phyloP scores from a whole-genome alignment of 2,329 filamentous ascomycete genomes.

The Trichoderma afroharzianum region DNA sequence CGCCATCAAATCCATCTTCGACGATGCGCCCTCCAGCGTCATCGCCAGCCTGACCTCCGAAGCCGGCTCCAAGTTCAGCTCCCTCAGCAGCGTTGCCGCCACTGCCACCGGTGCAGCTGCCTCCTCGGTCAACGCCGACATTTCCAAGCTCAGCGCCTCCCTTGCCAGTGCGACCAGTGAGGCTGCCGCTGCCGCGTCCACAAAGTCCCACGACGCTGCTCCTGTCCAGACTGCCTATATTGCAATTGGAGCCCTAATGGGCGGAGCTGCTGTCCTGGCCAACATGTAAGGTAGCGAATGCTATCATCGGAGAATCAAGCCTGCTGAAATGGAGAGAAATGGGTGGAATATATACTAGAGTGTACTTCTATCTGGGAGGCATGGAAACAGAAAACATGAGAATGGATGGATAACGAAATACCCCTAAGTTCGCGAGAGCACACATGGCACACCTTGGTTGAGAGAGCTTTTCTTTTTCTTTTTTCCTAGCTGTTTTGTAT shows the following conservation, averaged over 20 bases:
- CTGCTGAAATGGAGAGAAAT: background rate
- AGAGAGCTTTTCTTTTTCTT: background rate
- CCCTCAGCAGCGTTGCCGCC: slow-evolving; percentile 22
- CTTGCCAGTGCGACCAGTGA: slow-evolving; percentile 20
- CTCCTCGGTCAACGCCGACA: slow-evolving; percentile 24
- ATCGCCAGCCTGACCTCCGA: slow-evolving; percentile 21
- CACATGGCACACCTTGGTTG: background rate
- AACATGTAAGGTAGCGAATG: slow-evolving; percentile 37
- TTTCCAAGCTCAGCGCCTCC: slow-evolving; percentile 23
- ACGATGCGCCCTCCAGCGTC: slow-evolving; percentile 12
- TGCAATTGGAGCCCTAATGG: slow-evolving; percentile 45
- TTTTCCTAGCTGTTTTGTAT: background rate
- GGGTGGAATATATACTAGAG: background rate
- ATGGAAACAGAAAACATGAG: background rate
- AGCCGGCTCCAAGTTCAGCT: slow-evolving; percentile 26
- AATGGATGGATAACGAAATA: background rate
- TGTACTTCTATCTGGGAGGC: background rate
- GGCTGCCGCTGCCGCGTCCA: slow-evolving; percentile 21
- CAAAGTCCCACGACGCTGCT: slow-evolving; percentile 22
- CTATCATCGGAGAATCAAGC: background rate
- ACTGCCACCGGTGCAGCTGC: slow-evolving; percentile 22
- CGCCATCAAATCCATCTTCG: slow-evolving; percentile 10
- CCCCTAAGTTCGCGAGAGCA: slow-evolving; percentile 1
- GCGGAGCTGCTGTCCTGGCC: slow-evolving; percentile 43
- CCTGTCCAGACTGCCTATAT: slow-evolving; percentile 41